These are phyloP conservation scores for Coriolopsis trogii DNA, from an alignment of 1,284 basidiomycete genomes.

Conservation along the genomic window DNA sequence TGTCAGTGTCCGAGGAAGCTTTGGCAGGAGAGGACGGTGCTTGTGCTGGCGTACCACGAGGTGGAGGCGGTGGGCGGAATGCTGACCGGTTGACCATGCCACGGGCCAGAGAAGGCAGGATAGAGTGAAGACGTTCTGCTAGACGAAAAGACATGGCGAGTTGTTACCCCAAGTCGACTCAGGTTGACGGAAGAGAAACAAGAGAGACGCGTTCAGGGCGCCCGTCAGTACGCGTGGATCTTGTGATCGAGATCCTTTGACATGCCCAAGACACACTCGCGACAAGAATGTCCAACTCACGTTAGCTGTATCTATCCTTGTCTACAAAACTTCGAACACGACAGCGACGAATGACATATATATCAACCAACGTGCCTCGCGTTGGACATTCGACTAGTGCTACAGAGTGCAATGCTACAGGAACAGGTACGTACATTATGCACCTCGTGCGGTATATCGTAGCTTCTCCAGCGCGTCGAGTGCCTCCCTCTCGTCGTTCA, in stretches of 20 bases:
- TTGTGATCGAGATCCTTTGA: not conserved
- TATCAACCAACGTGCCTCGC: too few species aligned
- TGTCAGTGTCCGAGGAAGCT: slow-evolving; percentile 9
- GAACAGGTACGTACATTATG: slow-evolving; percentile 9
- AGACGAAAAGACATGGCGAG: slow-evolving; percentile 17
- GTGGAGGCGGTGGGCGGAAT: slow-evolving; percentile 35
- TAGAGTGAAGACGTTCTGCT: slow-evolving; percentile 13
- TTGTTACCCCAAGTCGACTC: not conserved
- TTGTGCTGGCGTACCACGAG: slow-evolving; percentile 30
- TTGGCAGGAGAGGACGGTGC: slow-evolving; percentile 4
- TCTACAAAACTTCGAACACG: not conserved
- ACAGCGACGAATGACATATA: not conserved
- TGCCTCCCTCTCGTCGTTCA: slow-evolving; percentile 24
- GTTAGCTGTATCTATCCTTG: not conserved
- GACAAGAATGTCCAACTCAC: too few species aligned
- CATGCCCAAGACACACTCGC: not conserved
- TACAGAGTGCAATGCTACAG: not conserved
- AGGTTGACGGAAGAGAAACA: not conserved
- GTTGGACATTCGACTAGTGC: not conserved
- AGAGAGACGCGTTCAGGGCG: not conserved
- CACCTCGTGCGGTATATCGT: slow-evolving; percentile 32
- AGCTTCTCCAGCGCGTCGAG: slow-evolving; percentile 29
- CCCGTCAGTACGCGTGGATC: not conserved
- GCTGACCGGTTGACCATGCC: slow-evolving; percentile 45
- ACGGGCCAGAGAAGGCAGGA: slow-evolving; percentile 30